These are phyloP conservation scores for Rhizophora mangle DNA, from an alignment of 345 rosid genomes.

Conservation along the genomic window DNA sequence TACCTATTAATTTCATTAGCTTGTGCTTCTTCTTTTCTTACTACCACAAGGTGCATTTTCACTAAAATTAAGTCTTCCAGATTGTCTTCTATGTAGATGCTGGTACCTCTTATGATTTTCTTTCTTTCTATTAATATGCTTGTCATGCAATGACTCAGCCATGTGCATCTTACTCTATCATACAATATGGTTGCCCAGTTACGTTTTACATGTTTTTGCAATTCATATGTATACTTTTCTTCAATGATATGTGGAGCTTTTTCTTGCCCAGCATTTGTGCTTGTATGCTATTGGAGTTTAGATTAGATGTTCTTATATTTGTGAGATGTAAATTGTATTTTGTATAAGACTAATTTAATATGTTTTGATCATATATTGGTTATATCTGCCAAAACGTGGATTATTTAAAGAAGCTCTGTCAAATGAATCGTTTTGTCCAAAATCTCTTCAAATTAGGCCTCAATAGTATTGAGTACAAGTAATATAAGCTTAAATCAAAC, in stretches of 20 bases:
- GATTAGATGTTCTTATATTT: not conserved
- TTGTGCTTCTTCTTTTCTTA: not conserved
- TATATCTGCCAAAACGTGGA: not conserved
- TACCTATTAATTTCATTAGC: not conserved
- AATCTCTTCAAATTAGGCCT: not conserved
- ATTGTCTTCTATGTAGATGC: not conserved
- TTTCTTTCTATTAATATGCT: not conserved
- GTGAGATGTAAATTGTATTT: conserved; percentile 2
- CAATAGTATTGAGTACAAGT: not conserved
- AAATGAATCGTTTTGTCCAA: not conserved
- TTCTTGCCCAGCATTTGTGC: not conserved
- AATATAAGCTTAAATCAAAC: not conserved
- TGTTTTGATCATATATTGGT: not conserved
- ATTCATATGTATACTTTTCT: not conserved
- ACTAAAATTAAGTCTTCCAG: not conserved
- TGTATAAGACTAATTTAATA: conserved; percentile 11
- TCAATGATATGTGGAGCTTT: not conserved
- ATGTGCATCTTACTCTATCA: not conserved
- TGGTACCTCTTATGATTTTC: not conserved
- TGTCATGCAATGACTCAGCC: not conserved
- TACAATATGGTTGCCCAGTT: too few species aligned
- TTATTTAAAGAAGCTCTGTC: not conserved
- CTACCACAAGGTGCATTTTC: not conserved
- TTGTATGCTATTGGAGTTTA: not conserved
- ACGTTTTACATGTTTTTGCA: not conserved